Conservation (phyloP, 2,329 filamentous ascomycete genomes). For the Aureobasidium namibiae region DNA sequence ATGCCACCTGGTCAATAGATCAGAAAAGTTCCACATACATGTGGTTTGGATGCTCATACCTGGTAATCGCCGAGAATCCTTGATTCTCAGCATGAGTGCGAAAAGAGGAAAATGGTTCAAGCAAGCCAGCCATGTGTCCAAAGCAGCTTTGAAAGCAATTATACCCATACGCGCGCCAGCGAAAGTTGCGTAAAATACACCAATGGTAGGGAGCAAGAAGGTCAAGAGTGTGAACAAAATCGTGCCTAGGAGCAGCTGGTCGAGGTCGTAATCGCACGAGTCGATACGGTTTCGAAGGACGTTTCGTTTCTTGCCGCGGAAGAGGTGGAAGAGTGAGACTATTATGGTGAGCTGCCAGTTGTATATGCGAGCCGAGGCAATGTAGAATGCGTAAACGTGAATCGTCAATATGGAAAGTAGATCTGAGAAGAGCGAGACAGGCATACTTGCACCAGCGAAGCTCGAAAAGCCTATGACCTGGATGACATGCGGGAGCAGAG, state of each 20-base stretch:
- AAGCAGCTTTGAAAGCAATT: constrained; percentile 80
- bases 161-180: constrained; percentile 90
- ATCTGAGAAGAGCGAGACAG: constrained; percentile 91
- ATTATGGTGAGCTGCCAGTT: constrained; percentile 98
- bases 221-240: constrained; percentile 94
- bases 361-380: constrained; percentile 92
- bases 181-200: constrained; percentile 96
- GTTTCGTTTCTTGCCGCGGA: constrained; percentile 96
- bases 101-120: constrained; percentile 97
- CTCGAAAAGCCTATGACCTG: constrained; percentile 90
- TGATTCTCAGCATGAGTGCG: constrained; percentile 89
- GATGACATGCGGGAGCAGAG: constrained; percentile 75
- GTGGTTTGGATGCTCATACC: constrained; percentile 42
- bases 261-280: constrained; percentile 96
- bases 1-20: constrained; percentile 50
- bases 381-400: constrained; percentile 97
- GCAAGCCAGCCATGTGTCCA: constrained; percentile 88
- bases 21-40: neutral
- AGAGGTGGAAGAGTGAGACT: constrained; percentile 95
- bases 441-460: constrained; percentile 94
- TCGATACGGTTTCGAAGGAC: constrained; percentile 95
- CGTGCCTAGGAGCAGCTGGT: constrained; percentile 90
- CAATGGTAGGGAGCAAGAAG: constrained; percentile 87
- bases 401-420: constrained; percentile 83
- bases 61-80: constrained; percentile 82